Percentiles rank a stretch among this genome's conserved stretches.
These are phyloP conservation scores for Begonia loranthoides DNA, from an alignment of 306 rosid species.

Conservation along the genomic window DNA sequence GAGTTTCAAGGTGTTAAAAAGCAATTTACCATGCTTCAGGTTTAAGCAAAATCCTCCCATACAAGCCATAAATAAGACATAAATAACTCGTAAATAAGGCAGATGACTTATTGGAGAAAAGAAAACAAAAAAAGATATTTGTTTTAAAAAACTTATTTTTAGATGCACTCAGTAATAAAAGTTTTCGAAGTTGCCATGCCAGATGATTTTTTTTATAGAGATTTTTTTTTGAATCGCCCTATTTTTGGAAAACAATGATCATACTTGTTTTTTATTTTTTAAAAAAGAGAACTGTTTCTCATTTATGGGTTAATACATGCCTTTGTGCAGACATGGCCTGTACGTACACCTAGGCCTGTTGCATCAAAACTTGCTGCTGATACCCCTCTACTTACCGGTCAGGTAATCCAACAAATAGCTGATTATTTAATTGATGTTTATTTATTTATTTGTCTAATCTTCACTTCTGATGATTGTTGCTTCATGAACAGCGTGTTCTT, in stretches of 20 bases:
- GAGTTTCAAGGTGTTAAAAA: conserved; percentile 97
- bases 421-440: conserved; percentile 6
- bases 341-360: conserved; percentile 95
- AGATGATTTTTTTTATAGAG: too few species aligned
- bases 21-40: conserved; percentile 97
- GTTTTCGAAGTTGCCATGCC: too few species aligned
- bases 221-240: too few species aligned
- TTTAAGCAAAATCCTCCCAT: conserved; percentile 8
- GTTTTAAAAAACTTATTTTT: too few species aligned
- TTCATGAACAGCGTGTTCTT: conserved; percentile 68
- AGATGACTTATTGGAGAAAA: too few species aligned
- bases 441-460: conserved; percentile 13
- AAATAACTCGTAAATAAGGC: too few species aligned
- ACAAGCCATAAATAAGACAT: too few species aligned
- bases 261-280: too few species aligned
- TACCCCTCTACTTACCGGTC: conserved; percentile 98
- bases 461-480: background rate
- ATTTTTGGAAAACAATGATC: too few species aligned
- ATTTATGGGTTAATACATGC: conserved; percentile 5
- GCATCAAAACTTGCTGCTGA: conserved; percentile 98
- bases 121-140: too few species aligned
- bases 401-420: conserved; percentile 31
- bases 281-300: background rate
- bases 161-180: too few species aligned
- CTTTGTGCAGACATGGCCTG: conserved; percentile 84